Percentiles rank a stretch among this genome's conserved stretches.
These are phyloP conservation scores for Allium fistulosum DNA, from an alignment of 106 monocot genomes.

Conservation along the genomic window DNA sequence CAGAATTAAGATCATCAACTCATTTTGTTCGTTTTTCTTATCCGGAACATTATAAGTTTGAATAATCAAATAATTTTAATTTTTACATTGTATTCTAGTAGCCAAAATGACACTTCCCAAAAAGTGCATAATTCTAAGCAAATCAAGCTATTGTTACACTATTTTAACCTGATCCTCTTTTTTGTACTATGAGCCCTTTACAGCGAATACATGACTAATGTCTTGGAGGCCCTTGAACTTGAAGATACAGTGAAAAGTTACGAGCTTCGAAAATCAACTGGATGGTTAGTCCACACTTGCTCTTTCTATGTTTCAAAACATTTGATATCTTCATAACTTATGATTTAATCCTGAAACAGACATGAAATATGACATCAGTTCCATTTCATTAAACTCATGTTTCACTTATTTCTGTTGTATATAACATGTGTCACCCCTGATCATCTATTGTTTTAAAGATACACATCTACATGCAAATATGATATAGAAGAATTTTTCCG, in stretches of 20 bases:
- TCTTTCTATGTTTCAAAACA: background rate
- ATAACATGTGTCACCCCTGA: too few relatives aligned
- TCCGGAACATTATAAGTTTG: too few relatives aligned
- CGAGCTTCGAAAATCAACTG: conserved; percentile 63
- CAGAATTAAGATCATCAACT: too few relatives aligned
- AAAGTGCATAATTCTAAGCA: background rate
- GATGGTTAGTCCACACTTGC: conserved; percentile 50
- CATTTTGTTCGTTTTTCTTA: too few relatives aligned
- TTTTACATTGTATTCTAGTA: background rate
- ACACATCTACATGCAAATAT: too few relatives aligned
- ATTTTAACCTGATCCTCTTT: conserved; percentile 1
- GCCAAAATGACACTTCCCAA: background rate
- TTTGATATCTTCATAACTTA: too few relatives aligned
- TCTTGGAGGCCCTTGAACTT: conserved; percentile 77
- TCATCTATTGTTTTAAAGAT: too few relatives aligned
- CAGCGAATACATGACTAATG: conserved; percentile 80
- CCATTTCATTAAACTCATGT: conserved; percentile 13
- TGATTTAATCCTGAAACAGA: too few relatives aligned
- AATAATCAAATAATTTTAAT: background rate
- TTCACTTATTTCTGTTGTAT: background rate
- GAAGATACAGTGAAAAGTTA: conserved; percentile 89
- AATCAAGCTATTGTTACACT: background rate
- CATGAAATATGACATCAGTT: too few relatives aligned
- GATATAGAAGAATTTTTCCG: too few relatives aligned
- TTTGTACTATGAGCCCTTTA: conserved; percentile 14